A percentile compares a stretch with the other conserved stretches of the same genome.
These are phyloP conservation scores for Letharia columbiana DNA, from an alignment of 495 filamentous ascomycete genomes.

Conservation along the genomic window DNA sequence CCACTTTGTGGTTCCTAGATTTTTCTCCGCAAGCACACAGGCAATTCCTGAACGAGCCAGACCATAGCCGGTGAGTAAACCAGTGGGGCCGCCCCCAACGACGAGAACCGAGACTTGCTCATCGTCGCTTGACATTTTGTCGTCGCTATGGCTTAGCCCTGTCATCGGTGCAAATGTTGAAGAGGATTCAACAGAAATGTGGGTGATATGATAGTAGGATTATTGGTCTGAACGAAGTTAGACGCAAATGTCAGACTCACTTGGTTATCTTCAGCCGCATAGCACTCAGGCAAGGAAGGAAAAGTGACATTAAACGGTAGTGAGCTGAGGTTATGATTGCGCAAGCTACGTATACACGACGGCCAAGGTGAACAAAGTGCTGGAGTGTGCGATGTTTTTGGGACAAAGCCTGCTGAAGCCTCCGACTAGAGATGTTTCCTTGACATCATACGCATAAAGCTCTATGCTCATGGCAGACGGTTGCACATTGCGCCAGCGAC, in stretches of 20 bases:
- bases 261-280: not conserved
- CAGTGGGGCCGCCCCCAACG: not conserved
- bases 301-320: not conserved
- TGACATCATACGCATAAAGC: not conserved
- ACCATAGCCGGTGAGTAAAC: not conserved
- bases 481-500: not conserved
- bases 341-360: not conserved
- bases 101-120: not conserved
- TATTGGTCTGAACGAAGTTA: not conserved
- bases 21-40: not conserved
- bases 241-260: not conserved
- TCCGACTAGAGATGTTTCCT: not conserved
- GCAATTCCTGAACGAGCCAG: not conserved
- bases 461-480: not conserved
- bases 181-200: not conserved
- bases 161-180: not conserved
- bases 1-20: not conserved
- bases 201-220: not conserved
- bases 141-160: not conserved
- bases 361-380: not conserved
- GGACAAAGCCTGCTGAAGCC: not conserved
- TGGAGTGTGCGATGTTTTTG: not conserved
- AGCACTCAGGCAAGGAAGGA: not conserved
- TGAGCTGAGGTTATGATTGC: not conserved
- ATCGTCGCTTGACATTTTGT: not conserved